Evolutionary conservation across 805 yeast genomes (phyloP).

Genomic region (Yarrowia sp.): DNA sequence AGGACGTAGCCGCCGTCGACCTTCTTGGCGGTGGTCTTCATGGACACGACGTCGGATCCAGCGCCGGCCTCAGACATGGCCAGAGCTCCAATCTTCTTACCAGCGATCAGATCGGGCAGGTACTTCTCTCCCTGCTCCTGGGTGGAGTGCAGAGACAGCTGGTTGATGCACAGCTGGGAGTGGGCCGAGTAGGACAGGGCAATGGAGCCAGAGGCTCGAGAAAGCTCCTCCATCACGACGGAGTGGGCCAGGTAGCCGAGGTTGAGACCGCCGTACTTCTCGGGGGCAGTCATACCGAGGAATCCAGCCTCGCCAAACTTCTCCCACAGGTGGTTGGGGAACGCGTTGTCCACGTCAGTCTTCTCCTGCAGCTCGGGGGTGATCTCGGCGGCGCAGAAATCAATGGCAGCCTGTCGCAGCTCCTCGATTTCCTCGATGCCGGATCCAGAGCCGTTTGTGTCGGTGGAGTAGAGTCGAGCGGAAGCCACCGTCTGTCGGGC

Average conservation of each 20-base stretch:
- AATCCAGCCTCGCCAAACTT: constrained; percentile 49
- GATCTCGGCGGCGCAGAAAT: constrained; percentile 47
- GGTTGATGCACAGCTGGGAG: constrained; percentile 50
- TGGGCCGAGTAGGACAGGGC: constrained; percentile 50
- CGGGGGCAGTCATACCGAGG: constrained; percentile 49
- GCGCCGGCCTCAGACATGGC: constrained; percentile 51
- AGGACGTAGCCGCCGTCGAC: constrained; percentile 47
- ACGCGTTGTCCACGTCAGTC: constrained; percentile 46
- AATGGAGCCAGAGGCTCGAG: constrained; percentile 48
- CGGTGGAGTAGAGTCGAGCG: constrained; percentile 23
- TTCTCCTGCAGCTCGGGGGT: constrained; percentile 47
- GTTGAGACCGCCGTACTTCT: constrained; percentile 48
- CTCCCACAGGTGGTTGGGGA: constrained; percentile 49
- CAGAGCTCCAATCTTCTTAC: constrained; percentile 48
- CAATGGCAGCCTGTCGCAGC: constrained; percentile 47
- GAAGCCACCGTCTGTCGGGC: constrained; percentile 18
- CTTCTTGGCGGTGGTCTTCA: constrained; percentile 47
- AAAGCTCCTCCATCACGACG: constrained; percentile 49
- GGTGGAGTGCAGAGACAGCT: constrained; percentile 47
- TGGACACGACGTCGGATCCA: constrained; percentile 49
- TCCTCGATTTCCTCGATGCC: constrained; percentile 44
- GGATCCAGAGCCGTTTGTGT: constrained; percentile 36
- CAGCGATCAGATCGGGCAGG: constrained; percentile 47
- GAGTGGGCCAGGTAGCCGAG: constrained; percentile 48
- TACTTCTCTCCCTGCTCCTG: constrained; percentile 47